These are phyloP conservation scores for Trichophyton mentagrophytes DNA, from an alignment of 2,329 filamentous ascomycete species.

Conservation along the genomic window DNA sequence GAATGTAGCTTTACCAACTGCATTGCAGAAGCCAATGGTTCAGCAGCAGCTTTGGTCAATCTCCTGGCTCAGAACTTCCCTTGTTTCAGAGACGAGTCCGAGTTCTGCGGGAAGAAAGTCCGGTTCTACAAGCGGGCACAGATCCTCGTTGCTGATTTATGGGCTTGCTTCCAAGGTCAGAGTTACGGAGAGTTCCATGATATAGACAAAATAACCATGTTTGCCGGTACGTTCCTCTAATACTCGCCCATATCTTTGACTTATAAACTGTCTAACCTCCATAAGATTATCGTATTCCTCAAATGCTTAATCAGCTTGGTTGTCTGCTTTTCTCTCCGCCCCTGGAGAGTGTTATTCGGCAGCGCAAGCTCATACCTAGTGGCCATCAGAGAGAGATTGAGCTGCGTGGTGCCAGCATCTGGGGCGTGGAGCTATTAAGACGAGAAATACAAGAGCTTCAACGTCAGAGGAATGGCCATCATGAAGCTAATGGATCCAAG, in stretches of 20 bases:
- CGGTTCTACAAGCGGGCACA: conserved; percentile 88
- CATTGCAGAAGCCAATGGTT: conserved; percentile 60
- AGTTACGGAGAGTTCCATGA: conserved; percentile 71
- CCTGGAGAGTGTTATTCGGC: conserved; percentile 57
- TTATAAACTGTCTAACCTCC: too few species aligned
- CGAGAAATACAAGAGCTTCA: conserved; percentile 52
- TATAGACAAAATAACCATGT: conserved; percentile 95
- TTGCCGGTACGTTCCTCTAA: conserved; percentile 47
- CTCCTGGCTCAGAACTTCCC: conserved; percentile 67
- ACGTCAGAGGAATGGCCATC: conserved; percentile 8
- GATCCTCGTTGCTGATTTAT: conserved; percentile 88
- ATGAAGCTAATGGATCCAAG: conserved; percentile 4
- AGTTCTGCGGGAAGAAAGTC: conserved; percentile 61
- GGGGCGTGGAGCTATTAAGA: conserved; percentile 82
- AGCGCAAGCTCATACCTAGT: conserved; percentile 51
- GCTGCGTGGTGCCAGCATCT: conserved; percentile 83
- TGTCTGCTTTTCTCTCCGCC: conserved; percentile 75
- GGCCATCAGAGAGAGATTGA: conserved; percentile 76
- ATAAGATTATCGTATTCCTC: conserved; percentile 81
- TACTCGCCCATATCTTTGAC: too few species aligned
- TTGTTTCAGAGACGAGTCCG: conserved; percentile 73
- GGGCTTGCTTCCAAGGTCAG: conserved; percentile 84
- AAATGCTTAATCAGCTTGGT: conserved; percentile 73
- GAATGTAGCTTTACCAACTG: conserved; percentile 60
- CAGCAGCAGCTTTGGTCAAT: conserved; percentile 76